Evolutionary conservation across 768 basidiomycete genomes (phyloP).

Genomic region (Calocera cornea): DNA sequence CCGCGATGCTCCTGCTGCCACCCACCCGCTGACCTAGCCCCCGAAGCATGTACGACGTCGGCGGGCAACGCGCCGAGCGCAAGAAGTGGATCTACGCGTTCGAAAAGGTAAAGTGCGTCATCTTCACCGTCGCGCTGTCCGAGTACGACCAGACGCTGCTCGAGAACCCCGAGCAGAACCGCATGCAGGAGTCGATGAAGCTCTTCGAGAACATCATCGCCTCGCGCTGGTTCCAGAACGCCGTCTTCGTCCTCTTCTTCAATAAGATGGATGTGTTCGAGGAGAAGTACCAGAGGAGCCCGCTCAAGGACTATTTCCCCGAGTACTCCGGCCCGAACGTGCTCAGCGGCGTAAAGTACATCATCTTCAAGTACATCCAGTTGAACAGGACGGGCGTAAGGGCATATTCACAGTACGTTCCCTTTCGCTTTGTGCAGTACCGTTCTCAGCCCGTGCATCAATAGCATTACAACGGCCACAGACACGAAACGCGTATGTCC

Average conservation of each 20-base stretch:
- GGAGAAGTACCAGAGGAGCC: conserved; percentile 48
- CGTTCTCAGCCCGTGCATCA: neutral
- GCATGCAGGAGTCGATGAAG: conserved; percentile 59
- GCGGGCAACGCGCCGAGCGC: conserved; percentile 65
- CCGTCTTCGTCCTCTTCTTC: conserved; percentile 50
- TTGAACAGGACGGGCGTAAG: conserved; percentile 40
- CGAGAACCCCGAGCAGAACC: conserved; percentile 50
- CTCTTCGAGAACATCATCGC: conserved; percentile 70
- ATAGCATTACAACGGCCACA: conserved; percentile 72
- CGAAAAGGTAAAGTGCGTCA: conserved; percentile 66
- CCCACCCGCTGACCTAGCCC: neutral
- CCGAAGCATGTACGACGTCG: conserved; percentile 56
- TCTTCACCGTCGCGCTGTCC: conserved; percentile 60
- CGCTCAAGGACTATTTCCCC: conserved; percentile 33
- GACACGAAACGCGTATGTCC: conserved; percentile 64
- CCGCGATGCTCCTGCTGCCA: neutral
- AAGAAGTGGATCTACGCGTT: conserved; percentile 77
- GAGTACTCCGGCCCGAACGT: conserved; percentile 32
- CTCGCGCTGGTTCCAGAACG: conserved; percentile 55
- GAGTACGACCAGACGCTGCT: conserved; percentile 64
- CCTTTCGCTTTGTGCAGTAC: neutral
- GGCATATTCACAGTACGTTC: conserved; percentile 77
- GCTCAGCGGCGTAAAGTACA: conserved; percentile 37
- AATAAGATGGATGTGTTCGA: conserved; percentile 72
- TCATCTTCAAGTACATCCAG: conserved; percentile 91